These are phyloP conservation scores for Pseudopithomyces chartarum DNA, from an alignment of 2,329 filamentous ascomycete species.

Conservation along the genomic window DNA sequence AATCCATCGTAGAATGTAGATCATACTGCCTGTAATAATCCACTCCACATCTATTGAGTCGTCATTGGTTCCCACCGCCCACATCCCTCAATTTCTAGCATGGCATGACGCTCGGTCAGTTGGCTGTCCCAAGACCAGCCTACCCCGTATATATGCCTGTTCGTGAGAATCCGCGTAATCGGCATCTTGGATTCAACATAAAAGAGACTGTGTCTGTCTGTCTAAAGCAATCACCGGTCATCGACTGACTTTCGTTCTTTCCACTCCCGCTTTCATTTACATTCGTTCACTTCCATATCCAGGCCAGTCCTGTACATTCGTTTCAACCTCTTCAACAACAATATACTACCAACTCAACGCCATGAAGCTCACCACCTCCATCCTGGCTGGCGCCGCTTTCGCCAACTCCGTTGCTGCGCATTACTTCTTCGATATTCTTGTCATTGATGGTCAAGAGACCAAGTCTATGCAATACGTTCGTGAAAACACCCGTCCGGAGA, in stretches of 20 bases:
- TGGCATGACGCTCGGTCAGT: too few relatives aligned
- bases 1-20: too few relatives aligned
- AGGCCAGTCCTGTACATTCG: slow-evolving; percentile 6
- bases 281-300: slow-evolving; percentile 1
- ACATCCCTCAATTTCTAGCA: too few relatives aligned
- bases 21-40: too few relatives aligned
- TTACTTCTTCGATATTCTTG: slow-evolving; percentile 30
- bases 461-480: slow-evolving; percentile 28
- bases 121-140: too few relatives aligned
- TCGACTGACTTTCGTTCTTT: not conserved
- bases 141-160: too few relatives aligned
- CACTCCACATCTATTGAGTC: too few relatives aligned
- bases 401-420: slow-evolving; percentile 25
- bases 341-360: slow-evolving; percentile 25
- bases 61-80: too few relatives aligned
- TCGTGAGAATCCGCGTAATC: too few relatives aligned
- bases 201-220: not conserved
- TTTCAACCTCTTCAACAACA: not conserved
- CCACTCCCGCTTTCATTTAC: not conserved
- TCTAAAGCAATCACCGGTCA: not conserved
- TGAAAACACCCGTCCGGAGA: slow-evolving; percentile 25
- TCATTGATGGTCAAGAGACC: slow-evolving; percentile 23
- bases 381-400: slow-evolving; percentile 19
- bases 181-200: not conserved
- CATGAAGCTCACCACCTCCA: slow-evolving; percentile 2